These are phyloP conservation scores for Wickerhamiella azyma DNA, from an alignment of 805 yeast genomes.

Conservation along the genomic window DNA sequence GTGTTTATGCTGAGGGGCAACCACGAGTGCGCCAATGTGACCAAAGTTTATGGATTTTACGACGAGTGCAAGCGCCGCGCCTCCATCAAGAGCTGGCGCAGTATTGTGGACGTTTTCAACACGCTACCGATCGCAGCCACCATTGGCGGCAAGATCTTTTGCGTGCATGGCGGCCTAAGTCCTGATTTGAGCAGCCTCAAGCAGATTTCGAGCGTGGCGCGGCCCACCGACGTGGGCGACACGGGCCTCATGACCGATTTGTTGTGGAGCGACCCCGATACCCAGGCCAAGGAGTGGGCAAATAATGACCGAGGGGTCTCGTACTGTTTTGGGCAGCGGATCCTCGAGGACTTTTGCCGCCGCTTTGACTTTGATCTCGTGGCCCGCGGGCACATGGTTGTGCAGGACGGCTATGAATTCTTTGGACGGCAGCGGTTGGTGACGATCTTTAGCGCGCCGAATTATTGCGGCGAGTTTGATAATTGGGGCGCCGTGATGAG, in stretches of 20 bases:
- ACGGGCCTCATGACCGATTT: constrained; percentile 62
- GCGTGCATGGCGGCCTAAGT: constrained; percentile 75
- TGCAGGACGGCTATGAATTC: constrained; percentile 67
- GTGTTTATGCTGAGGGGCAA: constrained; percentile 89
- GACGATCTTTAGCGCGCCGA: constrained; percentile 63
- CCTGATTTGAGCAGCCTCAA: constrained; percentile 59
- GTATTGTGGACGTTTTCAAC: constrained; percentile 86
- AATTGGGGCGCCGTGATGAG: constrained; percentile 98
- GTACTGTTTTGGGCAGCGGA: constrained; percentile 62
- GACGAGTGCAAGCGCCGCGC: constrained; percentile 95
- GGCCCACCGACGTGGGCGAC: constrained; percentile 81
- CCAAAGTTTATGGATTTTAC: constrained; percentile 92
- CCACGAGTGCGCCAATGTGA: constrained; percentile 95
- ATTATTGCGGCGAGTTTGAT: constrained; percentile 69
- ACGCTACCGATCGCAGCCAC: constrained; percentile 90
- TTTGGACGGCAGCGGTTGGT: constrained; percentile 57
- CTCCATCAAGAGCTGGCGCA: constrained; percentile 81
- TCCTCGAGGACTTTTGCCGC: constrained; percentile 58
- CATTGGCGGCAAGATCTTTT: constrained; percentile 86
- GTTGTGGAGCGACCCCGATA: constrained; percentile 78
- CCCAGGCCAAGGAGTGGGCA: constrained; percentile 70
- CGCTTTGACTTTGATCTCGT: constrained; percentile 67
- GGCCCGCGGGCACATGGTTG: constrained; percentile 81
- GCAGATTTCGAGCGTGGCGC: constrained; percentile 54
- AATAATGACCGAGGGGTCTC: constrained; percentile 78